A percentile compares a stretch with the other conserved stretches of the same genome.
Conservation (phyloP, 2,329 filamentous ascomycete genomes). For the Penicillium crustosum region DNA sequence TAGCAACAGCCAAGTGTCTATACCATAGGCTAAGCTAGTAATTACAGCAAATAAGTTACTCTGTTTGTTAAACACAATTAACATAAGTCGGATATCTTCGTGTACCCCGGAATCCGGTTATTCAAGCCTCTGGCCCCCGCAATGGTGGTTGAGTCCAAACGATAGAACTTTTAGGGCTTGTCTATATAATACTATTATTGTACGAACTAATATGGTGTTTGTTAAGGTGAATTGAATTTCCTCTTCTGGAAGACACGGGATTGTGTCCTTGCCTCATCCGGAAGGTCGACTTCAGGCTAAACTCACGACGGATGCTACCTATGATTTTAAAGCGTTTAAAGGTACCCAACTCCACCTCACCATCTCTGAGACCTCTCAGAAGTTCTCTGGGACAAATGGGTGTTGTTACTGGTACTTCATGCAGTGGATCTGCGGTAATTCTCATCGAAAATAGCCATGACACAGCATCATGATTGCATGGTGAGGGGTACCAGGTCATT, state of each 20-base stretch:
- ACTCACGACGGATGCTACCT: not conserved
- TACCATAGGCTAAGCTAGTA: no score
- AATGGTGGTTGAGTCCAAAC: no score
- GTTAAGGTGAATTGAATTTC: not conserved
- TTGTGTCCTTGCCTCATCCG: not conserved
- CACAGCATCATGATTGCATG: slow-evolving; percentile 1
- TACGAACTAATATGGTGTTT: not conserved
- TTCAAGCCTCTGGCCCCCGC: no score
- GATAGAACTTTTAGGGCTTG: not conserved
- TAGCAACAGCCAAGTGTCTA: no score
- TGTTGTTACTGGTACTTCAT: not conserved
- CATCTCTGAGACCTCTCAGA: not conserved
- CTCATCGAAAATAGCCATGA: slow-evolving; percentile 2
- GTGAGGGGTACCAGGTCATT: slow-evolving; percentile 7
- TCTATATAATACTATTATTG: not conserved
- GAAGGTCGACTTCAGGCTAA: slow-evolving; percentile 8
- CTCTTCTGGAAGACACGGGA: not conserved
- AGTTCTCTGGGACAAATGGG: slow-evolving; percentile 1
- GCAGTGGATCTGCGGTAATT: not conserved
- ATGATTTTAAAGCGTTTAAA: slow-evolving; percentile 7
- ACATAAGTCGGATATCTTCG: no score
- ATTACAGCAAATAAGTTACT: no score
- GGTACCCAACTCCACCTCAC: slow-evolving; percentile 2
- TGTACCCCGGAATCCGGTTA: no score
- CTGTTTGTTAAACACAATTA: no score